Conservation (phyloP, 129 eudicot species). For the Helichrysum umbraculigerum region DNA sequence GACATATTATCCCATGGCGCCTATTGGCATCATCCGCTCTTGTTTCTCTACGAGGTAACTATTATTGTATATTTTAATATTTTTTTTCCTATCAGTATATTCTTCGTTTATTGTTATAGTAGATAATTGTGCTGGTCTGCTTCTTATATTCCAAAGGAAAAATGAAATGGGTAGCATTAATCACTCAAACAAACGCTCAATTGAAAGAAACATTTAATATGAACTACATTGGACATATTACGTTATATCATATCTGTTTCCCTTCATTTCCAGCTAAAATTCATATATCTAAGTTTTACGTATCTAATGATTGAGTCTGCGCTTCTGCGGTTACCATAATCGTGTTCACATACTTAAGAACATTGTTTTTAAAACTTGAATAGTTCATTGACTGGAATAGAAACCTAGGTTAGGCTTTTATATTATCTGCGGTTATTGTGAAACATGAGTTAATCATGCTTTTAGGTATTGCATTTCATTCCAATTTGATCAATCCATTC, state of each 20-base stretch:
- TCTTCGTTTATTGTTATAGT: no score
- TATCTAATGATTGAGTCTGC: neutral
- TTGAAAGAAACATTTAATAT: neutral
- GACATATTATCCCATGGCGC: slow-evolving; percentile 67
- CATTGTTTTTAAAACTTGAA: no score
- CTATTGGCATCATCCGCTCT: slow-evolving; percentile 66
- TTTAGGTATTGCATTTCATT: no score
- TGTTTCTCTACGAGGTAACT: slow-evolving; percentile 90
- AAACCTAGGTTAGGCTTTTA: neutral
- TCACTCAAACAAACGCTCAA: neutral
- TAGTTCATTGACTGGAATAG: neutral
- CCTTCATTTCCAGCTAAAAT: neutral
- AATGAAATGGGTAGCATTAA: neutral
- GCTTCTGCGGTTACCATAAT: neutral
- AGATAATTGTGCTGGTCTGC: neutral
- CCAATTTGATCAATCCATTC: no score
- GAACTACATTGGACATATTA: neutral
- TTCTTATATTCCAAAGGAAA: neutral
- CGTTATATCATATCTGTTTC: neutral
- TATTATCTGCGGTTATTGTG: neutral
- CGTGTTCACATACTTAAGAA: no score
- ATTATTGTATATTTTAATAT: neutral
- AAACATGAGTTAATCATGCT: no score
- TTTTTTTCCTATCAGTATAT: neutral
- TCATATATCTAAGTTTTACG: neutral